These are phyloP conservation scores for Collybia sp. DNA, from an alignment of 768 basidiomycete genomes.

Conservation along the genomic window DNA sequence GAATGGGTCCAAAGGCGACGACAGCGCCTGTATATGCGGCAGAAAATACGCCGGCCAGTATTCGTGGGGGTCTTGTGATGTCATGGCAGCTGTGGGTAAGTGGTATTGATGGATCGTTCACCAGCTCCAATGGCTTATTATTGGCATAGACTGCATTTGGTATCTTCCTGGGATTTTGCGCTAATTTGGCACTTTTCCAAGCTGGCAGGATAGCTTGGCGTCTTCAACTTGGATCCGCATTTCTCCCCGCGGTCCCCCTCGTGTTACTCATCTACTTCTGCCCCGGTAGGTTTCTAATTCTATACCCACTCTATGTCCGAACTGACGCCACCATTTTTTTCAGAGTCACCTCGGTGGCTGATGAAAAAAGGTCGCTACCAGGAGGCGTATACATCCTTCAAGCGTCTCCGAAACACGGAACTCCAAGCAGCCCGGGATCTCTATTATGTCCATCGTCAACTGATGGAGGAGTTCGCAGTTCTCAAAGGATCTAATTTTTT, in stretches of 20 bases:
- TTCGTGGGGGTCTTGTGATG: constrained; percentile 90
- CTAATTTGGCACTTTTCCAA: constrained; percentile 59
- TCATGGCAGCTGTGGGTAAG: constrained; percentile 83
- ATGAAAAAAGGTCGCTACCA: constrained; percentile 73
- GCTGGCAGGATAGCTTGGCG: constrained; percentile 71
- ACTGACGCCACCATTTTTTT: background rate
- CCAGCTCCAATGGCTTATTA: background rate
- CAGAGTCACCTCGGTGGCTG: constrained; percentile 83
- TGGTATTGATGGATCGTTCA: constrained; percentile 3
- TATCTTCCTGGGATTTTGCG: constrained; percentile 67
- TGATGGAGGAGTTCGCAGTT: constrained; percentile 62
- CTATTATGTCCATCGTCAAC: constrained; percentile 72
- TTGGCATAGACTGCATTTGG: constrained; percentile 65
- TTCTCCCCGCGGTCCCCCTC: constrained; percentile 51
- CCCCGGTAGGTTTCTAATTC: constrained; percentile 32
- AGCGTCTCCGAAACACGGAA: constrained; percentile 60
- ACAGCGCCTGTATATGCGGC: constrained; percentile 65
- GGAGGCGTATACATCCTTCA: constrained; percentile 62
- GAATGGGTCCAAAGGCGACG: constrained; percentile 60
- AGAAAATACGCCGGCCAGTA: constrained; percentile 74
- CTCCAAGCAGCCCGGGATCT: constrained; percentile 78
- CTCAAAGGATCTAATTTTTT: constrained; percentile 43
- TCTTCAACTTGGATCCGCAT: constrained; percentile 71
- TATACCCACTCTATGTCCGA: background rate
- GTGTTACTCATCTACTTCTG: constrained; percentile 47